Percentiles rank a stretch among this genome's conserved stretches.
Conservation (phyloP, 208 protist genomes). For the Porcisia hertigi region DNA sequence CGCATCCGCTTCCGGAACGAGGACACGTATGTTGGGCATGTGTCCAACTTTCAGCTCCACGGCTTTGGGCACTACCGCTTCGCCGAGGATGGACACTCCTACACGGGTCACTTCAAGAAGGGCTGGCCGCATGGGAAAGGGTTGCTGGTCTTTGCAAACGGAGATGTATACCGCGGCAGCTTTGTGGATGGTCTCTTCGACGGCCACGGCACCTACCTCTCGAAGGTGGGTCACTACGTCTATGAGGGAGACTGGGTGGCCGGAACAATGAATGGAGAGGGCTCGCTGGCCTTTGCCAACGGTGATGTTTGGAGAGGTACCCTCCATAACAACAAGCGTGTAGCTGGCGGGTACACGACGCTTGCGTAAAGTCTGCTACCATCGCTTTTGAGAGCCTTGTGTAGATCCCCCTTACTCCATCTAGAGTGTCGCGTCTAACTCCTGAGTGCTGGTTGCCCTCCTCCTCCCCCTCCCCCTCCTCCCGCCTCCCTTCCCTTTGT, state of each 20-base stretch:
- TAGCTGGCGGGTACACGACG: constrained; percentile 43
- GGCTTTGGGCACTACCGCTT: constrained; percentile 66
- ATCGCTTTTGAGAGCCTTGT: background rate
- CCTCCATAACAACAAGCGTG: constrained; percentile 48
- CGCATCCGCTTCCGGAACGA: constrained; percentile 62
- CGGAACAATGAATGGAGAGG: constrained; percentile 63
- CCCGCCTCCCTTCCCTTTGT: no score
- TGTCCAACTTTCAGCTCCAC: constrained; percentile 51
- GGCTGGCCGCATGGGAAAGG: constrained; percentile 62
- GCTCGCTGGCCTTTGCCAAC: constrained; percentile 60
- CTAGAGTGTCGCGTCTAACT: no score
- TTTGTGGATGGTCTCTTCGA: constrained; percentile 49
- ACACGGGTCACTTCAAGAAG: constrained; percentile 45
- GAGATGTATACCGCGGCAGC: constrained; percentile 59
- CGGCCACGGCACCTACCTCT: constrained; percentile 52
- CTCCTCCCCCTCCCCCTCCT: no score
- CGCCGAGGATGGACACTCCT: constrained; percentile 44
- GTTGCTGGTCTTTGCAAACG: constrained; percentile 57
- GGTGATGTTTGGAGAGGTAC: constrained; percentile 73
- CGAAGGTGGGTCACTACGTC: constrained; percentile 37
- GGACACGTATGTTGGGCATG: constrained; percentile 63
- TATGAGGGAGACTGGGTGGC: constrained; percentile 73
- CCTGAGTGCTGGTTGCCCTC: no score
- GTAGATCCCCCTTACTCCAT: background rate
- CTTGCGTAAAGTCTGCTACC: background rate